Evolutionary conservation across 805 yeast genomes (phyloP), one percentile per base, ranked within the genome.

Genomic region (Metschnikowia hibisci): DNA sequence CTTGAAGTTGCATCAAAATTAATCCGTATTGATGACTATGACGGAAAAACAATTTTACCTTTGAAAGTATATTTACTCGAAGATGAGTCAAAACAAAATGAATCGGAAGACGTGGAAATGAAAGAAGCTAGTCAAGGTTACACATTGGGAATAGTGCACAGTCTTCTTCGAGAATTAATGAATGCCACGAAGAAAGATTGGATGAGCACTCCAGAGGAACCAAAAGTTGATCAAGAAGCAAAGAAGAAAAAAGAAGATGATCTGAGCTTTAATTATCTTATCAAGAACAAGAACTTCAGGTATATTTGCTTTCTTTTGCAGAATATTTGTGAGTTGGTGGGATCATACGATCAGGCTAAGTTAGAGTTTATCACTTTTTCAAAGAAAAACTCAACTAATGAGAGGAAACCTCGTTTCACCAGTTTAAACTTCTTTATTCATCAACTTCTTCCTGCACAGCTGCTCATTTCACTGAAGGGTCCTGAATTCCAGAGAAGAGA

Each of bases 341-440:
- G 82, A 2, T 85, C 96, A 2, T 90, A 89, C 58, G 84, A 82
- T 48, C 82, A 81, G 48, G 78, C 89, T 39, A 90, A 90, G 59
- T 73, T 85, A 39, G 96, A 89, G 54, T 84, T 90, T 54, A 65
- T 89, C 44, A 81, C 91, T 0, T 90, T 78, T 52, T 80, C 91
- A 2, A 83, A 81, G 68, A 80, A 81, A 58, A 59, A 46, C 46
- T 42, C 55, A 41, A 55, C 42, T 28, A 44, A 48, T 1, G 77
- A 67, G 11, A 56, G 65, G 2, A 65, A 82, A 54, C 95, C 95
- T 2, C 73, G 91, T 23, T 72, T 87, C 0, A 84, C 95, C 0
- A 82, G 91, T 1, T 62, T 90, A 47, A 87, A 88, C 57, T 79
- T 86, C 52, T 74, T 89, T 46, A 62, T 89, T 13, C 89, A 87